These are phyloP conservation scores for Plasmodium reichenowi DNA, from an alignment of 169 alveolate genomes.

Conservation along the genomic window DNA sequence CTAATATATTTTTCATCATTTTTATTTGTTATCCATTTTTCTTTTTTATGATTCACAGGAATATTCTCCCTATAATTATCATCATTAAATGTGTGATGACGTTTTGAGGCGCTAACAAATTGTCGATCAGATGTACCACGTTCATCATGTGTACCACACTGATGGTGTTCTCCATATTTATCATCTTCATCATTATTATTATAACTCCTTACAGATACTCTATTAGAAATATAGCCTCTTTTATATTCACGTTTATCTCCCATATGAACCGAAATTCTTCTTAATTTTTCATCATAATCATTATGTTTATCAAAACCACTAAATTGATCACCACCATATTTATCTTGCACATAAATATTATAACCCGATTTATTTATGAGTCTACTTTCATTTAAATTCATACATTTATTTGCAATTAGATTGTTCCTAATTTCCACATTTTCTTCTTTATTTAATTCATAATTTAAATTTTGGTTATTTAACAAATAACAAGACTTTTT, in stretches of 20 bases:
- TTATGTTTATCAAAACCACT: too few relatives aligned
- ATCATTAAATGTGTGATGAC: not conserved
- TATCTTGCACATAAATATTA: not conserved
- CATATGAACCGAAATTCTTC: not conserved
- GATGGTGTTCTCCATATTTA: not conserved
- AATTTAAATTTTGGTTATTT: not conserved
- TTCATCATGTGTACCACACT: too few relatives aligned
- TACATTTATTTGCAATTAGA: not conserved
- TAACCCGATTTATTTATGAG: constrained; percentile 11
- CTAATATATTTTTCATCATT: not conserved
- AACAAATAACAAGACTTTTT: constrained; percentile 20
- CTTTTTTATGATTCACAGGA: not conserved
- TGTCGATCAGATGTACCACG: too few relatives aligned
- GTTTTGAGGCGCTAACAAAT: too few relatives aligned
- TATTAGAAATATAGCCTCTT: not conserved
- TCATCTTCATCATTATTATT: constrained; percentile 4
- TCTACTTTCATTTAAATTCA: constrained; percentile 22
- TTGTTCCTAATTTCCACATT: not conserved
- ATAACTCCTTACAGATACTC: not conserved
- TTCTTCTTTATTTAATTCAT: not conserved
- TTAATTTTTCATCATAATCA: not conserved
- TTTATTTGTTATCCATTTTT: not conserved
- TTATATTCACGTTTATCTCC: not conserved
- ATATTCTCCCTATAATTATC: not conserved
- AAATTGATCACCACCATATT: not conserved